Evolutionary conservation across 495 filamentous ascomycete species (phyloP).

Genomic region (Parmelia sp.): DNA sequence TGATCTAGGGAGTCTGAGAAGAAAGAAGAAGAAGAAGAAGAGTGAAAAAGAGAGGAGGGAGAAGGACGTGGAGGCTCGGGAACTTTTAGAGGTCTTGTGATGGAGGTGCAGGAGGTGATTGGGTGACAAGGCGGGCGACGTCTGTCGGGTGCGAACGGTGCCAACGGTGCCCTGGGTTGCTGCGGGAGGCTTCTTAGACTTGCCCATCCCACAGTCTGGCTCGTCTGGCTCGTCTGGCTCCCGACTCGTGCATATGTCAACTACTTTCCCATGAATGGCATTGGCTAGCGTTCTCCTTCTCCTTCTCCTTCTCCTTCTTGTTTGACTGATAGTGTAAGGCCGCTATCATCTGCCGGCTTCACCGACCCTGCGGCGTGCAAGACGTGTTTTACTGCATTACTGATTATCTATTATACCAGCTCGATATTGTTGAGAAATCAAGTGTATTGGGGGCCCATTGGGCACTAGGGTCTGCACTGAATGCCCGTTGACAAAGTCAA

Average conservation of each 20-base stretch:
- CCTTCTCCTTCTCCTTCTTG: too few relatives aligned
- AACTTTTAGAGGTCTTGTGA: neutral
- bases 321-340: constrained; percentile 2
- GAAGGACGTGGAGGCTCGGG: neutral
- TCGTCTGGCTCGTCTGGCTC: neutral
- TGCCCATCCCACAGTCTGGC: neutral
- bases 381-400: neutral
- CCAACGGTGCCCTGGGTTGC: neutral
- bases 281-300: neutral
- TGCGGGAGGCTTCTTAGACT: neutral
- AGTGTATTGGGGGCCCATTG: too few relatives aligned
- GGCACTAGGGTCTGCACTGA: too few relatives aligned
- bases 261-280: neutral
- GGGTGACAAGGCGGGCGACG: neutral
- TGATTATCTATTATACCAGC: too few relatives aligned
- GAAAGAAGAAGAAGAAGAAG: neutral
- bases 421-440: too few relatives aligned
- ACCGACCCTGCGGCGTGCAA: neutral
- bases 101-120: neutral
- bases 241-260: constrained; percentile 1
- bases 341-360: neutral
- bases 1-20: neutral
- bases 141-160: neutral
- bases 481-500: neutral
- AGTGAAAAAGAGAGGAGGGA: neutral